These are phyloP conservation scores for Aureobasidium sp. DNA, from an alignment of 2,329 filamentous ascomycete species.

Conservation along the genomic window DNA sequence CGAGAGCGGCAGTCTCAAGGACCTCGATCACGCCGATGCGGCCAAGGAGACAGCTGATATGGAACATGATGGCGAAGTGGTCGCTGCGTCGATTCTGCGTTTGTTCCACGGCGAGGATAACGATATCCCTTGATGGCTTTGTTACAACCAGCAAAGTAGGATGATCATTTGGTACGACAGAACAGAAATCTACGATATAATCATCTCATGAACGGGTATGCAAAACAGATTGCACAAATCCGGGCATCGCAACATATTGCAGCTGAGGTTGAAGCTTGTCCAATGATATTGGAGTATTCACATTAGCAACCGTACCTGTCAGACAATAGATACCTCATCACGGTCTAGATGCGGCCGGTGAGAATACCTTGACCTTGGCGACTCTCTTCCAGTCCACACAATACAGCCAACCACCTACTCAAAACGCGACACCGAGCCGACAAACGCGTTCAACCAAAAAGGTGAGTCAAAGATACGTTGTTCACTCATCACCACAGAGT, in stretches of 20 bases:
- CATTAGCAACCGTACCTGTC: background rate
- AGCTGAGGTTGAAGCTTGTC: background rate
- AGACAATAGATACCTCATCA: background rate
- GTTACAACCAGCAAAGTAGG: background rate
- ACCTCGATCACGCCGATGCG: slow-evolving; percentile 29
- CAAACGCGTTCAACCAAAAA: background rate
- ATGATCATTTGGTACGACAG: background rate
- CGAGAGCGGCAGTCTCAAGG: slow-evolving; percentile 33
- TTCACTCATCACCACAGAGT: background rate
- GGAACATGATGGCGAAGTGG: slow-evolving; percentile 32
- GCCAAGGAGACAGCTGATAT: slow-evolving; percentile 31
- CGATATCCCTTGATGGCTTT: slow-evolving; percentile 20
- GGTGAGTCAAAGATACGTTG: background rate
- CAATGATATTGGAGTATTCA: background rate
- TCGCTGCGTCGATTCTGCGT: slow-evolving; percentile 32
- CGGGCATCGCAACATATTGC: background rate
- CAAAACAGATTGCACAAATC: background rate
- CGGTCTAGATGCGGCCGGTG: background rate
- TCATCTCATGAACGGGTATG: background rate
- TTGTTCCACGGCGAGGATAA: slow-evolving; percentile 45
- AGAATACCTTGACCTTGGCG: background rate
- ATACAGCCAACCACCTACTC: background rate
- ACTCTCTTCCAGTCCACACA: background rate
- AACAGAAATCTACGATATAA: background rate
- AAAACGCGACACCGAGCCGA: background rate